Percentiles rank a stretch among this genome's conserved stretches.
Conservation (phyloP, 768 basidiomycete species). For the Mycena polygramma region DNA sequence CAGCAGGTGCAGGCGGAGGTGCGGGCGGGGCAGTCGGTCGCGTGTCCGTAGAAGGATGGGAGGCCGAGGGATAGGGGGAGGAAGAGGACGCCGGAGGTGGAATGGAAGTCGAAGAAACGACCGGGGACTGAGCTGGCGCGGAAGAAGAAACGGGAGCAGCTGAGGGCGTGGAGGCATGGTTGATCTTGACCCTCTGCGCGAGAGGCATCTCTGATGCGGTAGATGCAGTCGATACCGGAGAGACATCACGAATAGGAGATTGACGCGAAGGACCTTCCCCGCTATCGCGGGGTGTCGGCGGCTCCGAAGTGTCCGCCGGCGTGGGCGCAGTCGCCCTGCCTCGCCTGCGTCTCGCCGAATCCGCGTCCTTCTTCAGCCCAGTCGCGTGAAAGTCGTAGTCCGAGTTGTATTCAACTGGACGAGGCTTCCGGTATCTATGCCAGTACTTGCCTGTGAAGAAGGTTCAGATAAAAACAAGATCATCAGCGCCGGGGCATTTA, state of each 20-base stretch:
- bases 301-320: slow-evolving; percentile 58
- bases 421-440: slow-evolving; percentile 86
- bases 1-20: slow-evolving; percentile 6
- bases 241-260: slow-evolving; percentile 62
- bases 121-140: slow-evolving; percentile 27
- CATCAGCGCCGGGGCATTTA: slow-evolving; percentile 55
- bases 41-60: too few species aligned
- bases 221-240: slow-evolving; percentile 80
- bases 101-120: slow-evolving; percentile 38
- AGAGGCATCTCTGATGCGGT: slow-evolving; percentile 82
- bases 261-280: slow-evolving; percentile 49
- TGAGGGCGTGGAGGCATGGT: slow-evolving; percentile 45
- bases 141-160: slow-evolving; percentile 8
- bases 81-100: slow-evolving; percentile 13
- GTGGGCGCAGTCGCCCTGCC: slow-evolving; percentile 61
- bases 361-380: slow-evolving; percentile 67
- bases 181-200: slow-evolving; percentile 71
- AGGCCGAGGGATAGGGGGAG: background rate
- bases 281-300: slow-evolving; percentile 64
- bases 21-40: background rate
- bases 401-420: slow-evolving; percentile 84
- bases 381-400: slow-evolving; percentile 76
- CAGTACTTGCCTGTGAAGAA: slow-evolving; percentile 82
- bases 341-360: slow-evolving; percentile 62
- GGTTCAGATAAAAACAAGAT: slow-evolving; percentile 15